Evolutionary conservation across 805 yeast species (phyloP).

Genomic region (Sugiyamaella lignohabitans): DNA sequence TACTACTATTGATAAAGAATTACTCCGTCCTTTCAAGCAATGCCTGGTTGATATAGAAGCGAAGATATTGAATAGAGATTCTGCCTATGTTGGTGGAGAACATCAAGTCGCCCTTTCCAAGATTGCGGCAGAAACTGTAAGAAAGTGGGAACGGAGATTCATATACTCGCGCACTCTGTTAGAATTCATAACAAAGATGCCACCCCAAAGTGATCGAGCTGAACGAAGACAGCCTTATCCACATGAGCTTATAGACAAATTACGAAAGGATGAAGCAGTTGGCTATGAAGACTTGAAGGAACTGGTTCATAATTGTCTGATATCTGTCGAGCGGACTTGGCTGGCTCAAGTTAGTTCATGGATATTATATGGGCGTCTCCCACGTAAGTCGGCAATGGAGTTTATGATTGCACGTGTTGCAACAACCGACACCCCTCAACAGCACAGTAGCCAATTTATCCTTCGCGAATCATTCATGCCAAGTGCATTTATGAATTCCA

Average conservation of each 20-base stretch:
- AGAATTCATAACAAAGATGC: conserved; percentile 7
- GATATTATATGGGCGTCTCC: conserved; percentile 20
- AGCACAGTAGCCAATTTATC: conserved; percentile 4
- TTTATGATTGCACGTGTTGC: conserved; percentile 16
- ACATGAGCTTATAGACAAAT: conserved; percentile 12
- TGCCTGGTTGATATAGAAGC: conserved; percentile 16
- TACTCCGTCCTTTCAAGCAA: conserved; percentile 11
- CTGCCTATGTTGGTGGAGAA: conserved; percentile 18
- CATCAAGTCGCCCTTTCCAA: conserved; percentile 14
- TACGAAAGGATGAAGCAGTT: conserved; percentile 12
- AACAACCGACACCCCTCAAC: not conserved
- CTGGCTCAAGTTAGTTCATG: conserved; percentile 17
- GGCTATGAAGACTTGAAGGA: conserved; percentile 12
- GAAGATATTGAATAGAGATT: conserved; percentile 13
- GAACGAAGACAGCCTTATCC: conserved; percentile 3
- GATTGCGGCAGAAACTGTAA: conserved; percentile 14
- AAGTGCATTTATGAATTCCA: conserved; percentile 2
- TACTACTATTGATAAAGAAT: conserved; percentile 2
- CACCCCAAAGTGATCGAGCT: conserved; percentile 2
- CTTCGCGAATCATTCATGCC: conserved; percentile 10
- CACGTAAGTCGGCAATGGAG: conserved; percentile 9
- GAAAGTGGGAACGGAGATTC: conserved; percentile 19
- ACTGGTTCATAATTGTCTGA: conserved; percentile 12
- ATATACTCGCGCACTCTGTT: conserved; percentile 15
- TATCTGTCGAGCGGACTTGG: conserved; percentile 19